phyloP scores from a whole-genome alignment of 2,329 filamentous ascomycete genomes.

The Furcasterigmium furcatum region DNA sequence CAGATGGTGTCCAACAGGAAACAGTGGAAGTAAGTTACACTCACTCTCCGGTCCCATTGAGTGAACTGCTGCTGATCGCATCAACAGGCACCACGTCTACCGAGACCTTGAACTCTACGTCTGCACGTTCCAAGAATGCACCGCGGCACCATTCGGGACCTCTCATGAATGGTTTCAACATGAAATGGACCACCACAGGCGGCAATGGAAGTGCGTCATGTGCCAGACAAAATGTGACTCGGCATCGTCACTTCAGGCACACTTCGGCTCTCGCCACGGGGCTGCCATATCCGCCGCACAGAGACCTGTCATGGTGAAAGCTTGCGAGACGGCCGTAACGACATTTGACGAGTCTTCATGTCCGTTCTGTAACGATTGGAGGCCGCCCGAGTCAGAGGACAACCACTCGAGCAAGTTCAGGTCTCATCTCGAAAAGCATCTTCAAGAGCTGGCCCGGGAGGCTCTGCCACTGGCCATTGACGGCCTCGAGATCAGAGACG shows the following conservation, averaged over 20 bases:
- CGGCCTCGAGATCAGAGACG: conserved; percentile 2
- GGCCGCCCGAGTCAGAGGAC: not conserved
- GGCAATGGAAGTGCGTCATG: not conserved
- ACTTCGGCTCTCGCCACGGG: not conserved
- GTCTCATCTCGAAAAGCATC: conserved; percentile 1
- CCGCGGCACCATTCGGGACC: not conserved
- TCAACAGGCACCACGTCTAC: conserved; percentile 5
- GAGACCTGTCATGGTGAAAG: conserved; percentile 1
- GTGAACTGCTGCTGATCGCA: no score
- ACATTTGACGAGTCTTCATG: not conserved
- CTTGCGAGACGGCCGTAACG: not conserved
- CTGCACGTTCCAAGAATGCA: conserved; percentile 2
- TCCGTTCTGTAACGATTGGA: conserved; percentile 3
- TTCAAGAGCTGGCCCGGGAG: conserved; percentile 1
- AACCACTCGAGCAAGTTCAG: not conserved
- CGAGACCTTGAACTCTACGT: conserved; percentile 2
- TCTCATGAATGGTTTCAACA: conserved; percentile 7
- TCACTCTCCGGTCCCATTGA: no score
- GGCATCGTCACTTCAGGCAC: not conserved
- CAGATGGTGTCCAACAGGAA: not conserved
- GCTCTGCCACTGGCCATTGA: conserved; percentile 3
- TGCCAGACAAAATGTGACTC: not conserved
- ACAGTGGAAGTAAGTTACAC: conserved; percentile 2
- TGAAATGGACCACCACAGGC: conserved; percentile 1
- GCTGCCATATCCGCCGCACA: not conserved